Percentiles rank a stretch among this genome's conserved stretches.
Conservation (phyloP, 2,329 filamentous ascomycete genomes). For the Fusarium cyanostomum region DNA sequence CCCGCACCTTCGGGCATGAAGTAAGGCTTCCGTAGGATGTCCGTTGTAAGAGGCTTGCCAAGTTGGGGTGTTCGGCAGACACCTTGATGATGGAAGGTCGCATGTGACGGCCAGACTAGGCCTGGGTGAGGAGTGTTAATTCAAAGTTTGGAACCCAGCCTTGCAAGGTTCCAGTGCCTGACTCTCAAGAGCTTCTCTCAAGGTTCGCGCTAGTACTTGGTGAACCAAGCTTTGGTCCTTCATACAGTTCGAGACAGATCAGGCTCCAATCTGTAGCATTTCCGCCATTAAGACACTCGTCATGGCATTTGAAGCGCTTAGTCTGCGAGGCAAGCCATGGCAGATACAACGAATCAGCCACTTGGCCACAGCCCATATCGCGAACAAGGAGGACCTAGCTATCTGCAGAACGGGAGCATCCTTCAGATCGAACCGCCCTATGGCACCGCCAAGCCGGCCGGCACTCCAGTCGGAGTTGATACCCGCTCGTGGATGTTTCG, state of each 20-base stretch:
- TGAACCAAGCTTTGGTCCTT: neutral
- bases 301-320: neutral
- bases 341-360: conserved; percentile 8
- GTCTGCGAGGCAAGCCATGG: conserved; percentile 4
- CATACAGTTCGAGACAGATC: neutral
- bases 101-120: conserved; percentile 21
- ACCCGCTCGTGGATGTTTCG: conserved; percentile 19
- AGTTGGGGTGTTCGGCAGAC: conserved; percentile 2
- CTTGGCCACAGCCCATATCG: conserved; percentile 15
- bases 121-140: neutral
- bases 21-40: conserved; percentile 10
- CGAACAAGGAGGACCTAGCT: neutral
- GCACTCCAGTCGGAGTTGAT: conserved; percentile 23
- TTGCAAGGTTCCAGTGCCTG: neutral
- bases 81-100: conserved; percentile 19
- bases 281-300: neutral
- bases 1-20: conserved; percentile 19
- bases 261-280: neutral
- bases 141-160: no score
- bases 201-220: neutral
- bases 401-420: conserved; percentile 19
- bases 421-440: conserved; percentile 38
- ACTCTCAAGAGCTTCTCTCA: neutral
- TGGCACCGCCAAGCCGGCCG: conserved; percentile 20
- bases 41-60: conserved; percentile 5